Evolutionary conservation across 331 rosid species (phyloP).

Genomic region (Dryas integrifolia): DNA sequence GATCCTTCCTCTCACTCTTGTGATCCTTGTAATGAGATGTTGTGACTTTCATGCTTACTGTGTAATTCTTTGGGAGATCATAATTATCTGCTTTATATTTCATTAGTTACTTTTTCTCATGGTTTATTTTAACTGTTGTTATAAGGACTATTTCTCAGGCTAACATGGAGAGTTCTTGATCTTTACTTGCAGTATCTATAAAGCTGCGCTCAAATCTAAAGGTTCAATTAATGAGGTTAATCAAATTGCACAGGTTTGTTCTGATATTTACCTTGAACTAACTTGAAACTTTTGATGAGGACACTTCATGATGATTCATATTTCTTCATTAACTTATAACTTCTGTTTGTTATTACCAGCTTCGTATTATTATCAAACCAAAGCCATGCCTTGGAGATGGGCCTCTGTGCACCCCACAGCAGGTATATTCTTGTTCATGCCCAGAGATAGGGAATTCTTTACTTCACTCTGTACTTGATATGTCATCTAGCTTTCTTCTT

Average conservation of each 20-base stretch:
- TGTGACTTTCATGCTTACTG: background rate
- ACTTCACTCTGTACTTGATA: slow-evolving; percentile 17
- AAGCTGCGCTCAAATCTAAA: slow-evolving; percentile 73
- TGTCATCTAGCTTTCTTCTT: slow-evolving; percentile 22
- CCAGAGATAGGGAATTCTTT: slow-evolving; percentile 18
- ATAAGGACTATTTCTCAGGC: slow-evolving; percentile 15
- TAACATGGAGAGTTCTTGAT: slow-evolving; percentile 22
- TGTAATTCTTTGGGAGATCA: slow-evolving; percentile 8
- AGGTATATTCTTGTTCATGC: slow-evolving; percentile 50
- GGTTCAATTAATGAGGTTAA: slow-evolving; percentile 82
- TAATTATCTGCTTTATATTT: slow-evolving; percentile 5
- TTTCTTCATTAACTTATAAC: slow-evolving; percentile 33
- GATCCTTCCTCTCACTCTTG: slow-evolving; percentile 3
- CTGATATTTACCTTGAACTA: slow-evolving; percentile 28
- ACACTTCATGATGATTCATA: slow-evolving; percentile 21
- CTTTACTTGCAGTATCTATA: slow-evolving; percentile 66
- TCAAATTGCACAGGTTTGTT: slow-evolving; percentile 90
- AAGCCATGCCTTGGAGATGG: slow-evolving; percentile 72
- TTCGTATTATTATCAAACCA: slow-evolving; percentile 86
- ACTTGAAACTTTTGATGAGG: slow-evolving; percentile 22
- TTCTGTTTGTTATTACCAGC: slow-evolving; percentile 50
- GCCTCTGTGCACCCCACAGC: slow-evolving; percentile 84
- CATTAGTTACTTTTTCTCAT: background rate
- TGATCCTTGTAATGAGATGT: slow-evolving; percentile 9
- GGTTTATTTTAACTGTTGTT: slow-evolving; percentile 20